These are phyloP conservation scores for Lathyrus tuberosus DNA, from an alignment of 306 rosid species.

Conservation along the genomic window DNA sequence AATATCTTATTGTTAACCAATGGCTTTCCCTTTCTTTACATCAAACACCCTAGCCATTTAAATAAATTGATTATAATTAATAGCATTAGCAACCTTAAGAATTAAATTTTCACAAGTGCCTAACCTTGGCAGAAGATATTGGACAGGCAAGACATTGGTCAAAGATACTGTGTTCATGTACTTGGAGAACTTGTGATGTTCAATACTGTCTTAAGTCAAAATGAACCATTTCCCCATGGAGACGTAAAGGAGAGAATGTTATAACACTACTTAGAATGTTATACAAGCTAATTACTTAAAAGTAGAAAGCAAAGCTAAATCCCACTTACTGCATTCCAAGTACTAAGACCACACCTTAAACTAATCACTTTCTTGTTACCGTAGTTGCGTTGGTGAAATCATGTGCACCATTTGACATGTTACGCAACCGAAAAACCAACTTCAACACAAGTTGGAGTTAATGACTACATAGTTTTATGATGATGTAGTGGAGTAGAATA, in stretches of 20 bases:
- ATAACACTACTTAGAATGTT: not conserved
- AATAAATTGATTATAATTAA: constrained; percentile 19
- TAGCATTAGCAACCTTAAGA: constrained; percentile 14
- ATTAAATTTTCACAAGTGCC: constrained; percentile 13
- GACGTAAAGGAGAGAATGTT: too few species aligned
- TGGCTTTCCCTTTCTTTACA: constrained; percentile 69
- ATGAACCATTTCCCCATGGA: too few species aligned
- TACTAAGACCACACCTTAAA: constrained; percentile 72
- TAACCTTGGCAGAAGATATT: constrained; percentile 82
- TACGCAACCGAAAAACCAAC: too few species aligned
- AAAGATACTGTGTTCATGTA: constrained; percentile 25
- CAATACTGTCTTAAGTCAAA: too few species aligned
- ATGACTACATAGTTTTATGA: too few species aligned
- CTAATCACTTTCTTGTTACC: constrained; percentile 64
- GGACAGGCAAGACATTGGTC: constrained; percentile 74
- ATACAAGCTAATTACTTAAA: constrained; percentile 6
- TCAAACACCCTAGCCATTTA: constrained; percentile 44
- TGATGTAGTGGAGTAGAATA: too few species aligned
- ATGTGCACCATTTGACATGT: too few species aligned
- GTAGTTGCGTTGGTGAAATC: too few species aligned
- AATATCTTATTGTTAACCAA: constrained; percentile 40
- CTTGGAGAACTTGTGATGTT: too few species aligned
- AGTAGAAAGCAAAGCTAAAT: constrained; percentile 57
- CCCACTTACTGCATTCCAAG: constrained; percentile 78
- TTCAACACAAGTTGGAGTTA: too few species aligned